Evolutionary conservation across 2,329 filamentous ascomycete species (phyloP).

Genomic region (Neonectria faginata): DNA sequence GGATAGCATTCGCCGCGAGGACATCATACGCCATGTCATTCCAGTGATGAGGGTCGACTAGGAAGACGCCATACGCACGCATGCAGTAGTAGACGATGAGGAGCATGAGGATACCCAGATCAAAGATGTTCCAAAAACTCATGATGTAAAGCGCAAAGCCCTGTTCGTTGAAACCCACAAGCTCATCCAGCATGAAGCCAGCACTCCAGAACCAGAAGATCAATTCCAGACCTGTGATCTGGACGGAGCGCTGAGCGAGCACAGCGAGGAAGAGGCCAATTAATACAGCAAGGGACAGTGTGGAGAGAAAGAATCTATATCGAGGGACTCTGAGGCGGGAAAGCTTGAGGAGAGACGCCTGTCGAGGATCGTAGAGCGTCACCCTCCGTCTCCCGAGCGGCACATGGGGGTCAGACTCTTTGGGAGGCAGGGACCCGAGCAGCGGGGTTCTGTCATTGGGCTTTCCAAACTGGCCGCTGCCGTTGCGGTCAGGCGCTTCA

Average conservation of each 20-base stretch:
- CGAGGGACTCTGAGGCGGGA: slow-evolving; percentile 90
- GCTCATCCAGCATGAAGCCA: slow-evolving; percentile 95
- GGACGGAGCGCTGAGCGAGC: slow-evolving; percentile 77
- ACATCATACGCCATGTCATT: slow-evolving; percentile 93
- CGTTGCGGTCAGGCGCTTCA: slow-evolving; percentile 49
- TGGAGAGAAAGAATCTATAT: slow-evolving; percentile 91
- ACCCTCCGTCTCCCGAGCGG: slow-evolving; percentile 76
- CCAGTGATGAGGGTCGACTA: slow-evolving; percentile 79
- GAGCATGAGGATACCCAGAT: slow-evolving; percentile 87
- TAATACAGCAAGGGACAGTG: slow-evolving; percentile 85
- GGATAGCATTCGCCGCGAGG: slow-evolving; percentile 89
- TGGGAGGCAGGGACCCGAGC: slow-evolving; percentile 53
- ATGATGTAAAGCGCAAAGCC: slow-evolving; percentile 97
- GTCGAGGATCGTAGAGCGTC: slow-evolving; percentile 87
- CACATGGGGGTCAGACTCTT: slow-evolving; percentile 48
- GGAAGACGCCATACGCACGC: slow-evolving; percentile 86
- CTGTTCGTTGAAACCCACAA: slow-evolving; percentile 96
- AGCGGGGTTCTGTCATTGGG: slow-evolving; percentile 64
- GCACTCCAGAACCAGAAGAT: slow-evolving; percentile 98
- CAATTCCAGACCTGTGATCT: slow-evolving; percentile 86
- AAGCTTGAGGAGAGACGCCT: slow-evolving; percentile 91
- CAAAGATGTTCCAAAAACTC: slow-evolving; percentile 98
- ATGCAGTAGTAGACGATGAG: slow-evolving; percentile 91
- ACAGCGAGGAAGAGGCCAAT: slow-evolving; percentile 89
- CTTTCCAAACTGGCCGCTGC: slow-evolving; percentile 46